These are phyloP conservation scores for Madurella fahalii DNA, from an alignment of 2,329 filamentous ascomycete genomes.

Conservation along the genomic window DNA sequence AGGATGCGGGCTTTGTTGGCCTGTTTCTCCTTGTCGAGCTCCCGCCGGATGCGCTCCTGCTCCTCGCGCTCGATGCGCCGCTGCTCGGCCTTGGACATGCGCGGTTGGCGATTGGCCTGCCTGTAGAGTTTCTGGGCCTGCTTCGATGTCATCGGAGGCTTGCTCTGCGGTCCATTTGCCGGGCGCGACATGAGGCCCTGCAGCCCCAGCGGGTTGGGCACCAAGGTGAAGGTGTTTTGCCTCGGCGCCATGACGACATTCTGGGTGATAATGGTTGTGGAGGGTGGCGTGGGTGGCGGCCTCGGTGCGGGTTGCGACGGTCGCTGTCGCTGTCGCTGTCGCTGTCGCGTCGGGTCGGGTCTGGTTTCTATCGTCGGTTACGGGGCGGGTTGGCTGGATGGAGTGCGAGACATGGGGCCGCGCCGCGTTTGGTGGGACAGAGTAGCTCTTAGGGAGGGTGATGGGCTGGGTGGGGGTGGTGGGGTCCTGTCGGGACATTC, in stretches of 20 bases:
- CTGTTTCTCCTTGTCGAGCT: constrained; percentile 47
- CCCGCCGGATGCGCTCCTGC: constrained; percentile 51
- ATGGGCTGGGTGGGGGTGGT: no score
- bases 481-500: no score
- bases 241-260: constrained; percentile 31
- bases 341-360: no score
- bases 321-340: no score
- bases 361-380: no score
- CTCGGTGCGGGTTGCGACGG: background rate
- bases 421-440: no score
- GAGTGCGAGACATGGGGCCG: no score
- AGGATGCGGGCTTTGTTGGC: constrained; percentile 45
- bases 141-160: constrained; percentile 47
- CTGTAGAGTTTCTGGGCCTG: constrained; percentile 45
- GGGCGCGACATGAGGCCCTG: constrained; percentile 21
- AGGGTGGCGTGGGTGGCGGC: background rate
- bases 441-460: no score
- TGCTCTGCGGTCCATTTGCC: constrained; percentile 16
- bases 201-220: constrained; percentile 32
- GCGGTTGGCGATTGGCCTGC: constrained; percentile 38
- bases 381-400: no score
- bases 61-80: constrained; percentile 42
- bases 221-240: constrained; percentile 35
- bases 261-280: background rate
- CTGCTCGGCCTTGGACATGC: constrained; percentile 42